Evolutionary conservation across 352 stramenopile genomes (phyloP).

Genomic region (Globisporangium barbulae): DNA sequence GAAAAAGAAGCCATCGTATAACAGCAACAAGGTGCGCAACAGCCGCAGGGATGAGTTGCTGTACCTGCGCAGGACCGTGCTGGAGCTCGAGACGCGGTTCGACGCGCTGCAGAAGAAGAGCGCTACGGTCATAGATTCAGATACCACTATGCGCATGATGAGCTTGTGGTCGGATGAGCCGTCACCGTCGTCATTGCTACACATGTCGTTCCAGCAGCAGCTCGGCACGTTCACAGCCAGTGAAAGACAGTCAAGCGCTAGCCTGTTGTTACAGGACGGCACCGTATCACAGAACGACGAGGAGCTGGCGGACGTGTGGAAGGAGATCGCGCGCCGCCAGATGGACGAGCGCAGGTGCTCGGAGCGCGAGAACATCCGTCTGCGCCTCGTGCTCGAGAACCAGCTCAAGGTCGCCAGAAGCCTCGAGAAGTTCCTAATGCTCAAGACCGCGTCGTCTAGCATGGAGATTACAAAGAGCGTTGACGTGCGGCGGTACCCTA

Average conservation of each 20-base stretch:
- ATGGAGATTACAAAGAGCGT: neutral
- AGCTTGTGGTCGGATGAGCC: neutral
- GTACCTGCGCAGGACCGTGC: slow-evolving; percentile 29
- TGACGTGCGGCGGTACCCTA: neutral
- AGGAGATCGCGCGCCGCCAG: slow-evolving; percentile 8
- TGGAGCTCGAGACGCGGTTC: slow-evolving; percentile 20
- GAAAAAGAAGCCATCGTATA: neutral
- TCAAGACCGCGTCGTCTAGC: neutral
- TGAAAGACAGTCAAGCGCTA: neutral
- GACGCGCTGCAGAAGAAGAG: neutral
- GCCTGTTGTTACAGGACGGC: neutral
- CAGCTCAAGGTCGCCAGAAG: slow-evolving; percentile 27
- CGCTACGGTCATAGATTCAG: neutral
- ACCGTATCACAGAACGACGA: neutral
- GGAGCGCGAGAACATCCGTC: slow-evolving; percentile 12
- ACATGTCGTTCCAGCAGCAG: neutral
- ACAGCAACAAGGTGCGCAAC: slow-evolving; percentile 19
- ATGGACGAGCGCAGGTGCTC: neutral
- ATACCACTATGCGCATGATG: neutral
- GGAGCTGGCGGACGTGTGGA: slow-evolving; percentile 3
- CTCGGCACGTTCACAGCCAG: neutral
- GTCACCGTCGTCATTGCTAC: neutral
- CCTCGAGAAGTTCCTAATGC: slow-evolving; percentile 14
- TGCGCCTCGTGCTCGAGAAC: too few species aligned
- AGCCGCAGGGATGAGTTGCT: slow-evolving; percentile 34